phyloP scores from a whole-genome alignment of 352 stramenopile genomes.

The Globisporangium canariense region DNA sequence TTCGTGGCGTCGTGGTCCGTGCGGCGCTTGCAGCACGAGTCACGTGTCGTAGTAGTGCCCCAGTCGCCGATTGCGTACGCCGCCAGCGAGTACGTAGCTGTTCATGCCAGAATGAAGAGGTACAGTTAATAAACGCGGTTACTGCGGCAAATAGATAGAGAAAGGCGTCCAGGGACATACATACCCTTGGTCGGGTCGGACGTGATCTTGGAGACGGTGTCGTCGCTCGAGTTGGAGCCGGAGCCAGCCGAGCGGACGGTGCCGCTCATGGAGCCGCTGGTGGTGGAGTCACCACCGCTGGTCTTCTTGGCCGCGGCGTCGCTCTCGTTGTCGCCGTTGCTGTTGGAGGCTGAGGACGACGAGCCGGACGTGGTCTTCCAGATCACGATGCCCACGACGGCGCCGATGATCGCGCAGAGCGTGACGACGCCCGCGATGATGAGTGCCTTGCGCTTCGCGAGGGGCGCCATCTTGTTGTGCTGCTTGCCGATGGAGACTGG shows the following conservation, averaged over 20 bases:
- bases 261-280: conserved; percentile 15
- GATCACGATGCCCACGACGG: conserved; percentile 42
- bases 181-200: conserved; percentile 49
- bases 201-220: conserved; percentile 30
- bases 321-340: conserved; percentile 15
- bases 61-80: conserved; percentile 76
- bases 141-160: neutral
- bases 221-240: conserved; percentile 16
- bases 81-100: conserved; percentile 46
- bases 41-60: conserved; percentile 52
- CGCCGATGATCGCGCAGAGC: conserved; percentile 39
- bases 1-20: conserved; percentile 47
- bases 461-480: conserved; percentile 6
- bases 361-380: conserved; percentile 31
- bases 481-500: neutral
- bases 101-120: neutral
- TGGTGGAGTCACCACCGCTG: neutral
- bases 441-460: conserved; percentile 37
- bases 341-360: conserved; percentile 21
- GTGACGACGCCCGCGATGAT: conserved; percentile 37
- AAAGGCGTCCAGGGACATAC: too few relatives aligned
- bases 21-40: conserved; percentile 72
- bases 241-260: conserved; percentile 21
- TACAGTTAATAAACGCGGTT: neutral
- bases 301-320: conserved; percentile 10